Percentiles rank a stretch among this genome's conserved stretches.
These are phyloP conservation scores for Magnolia officinalis DNA, from an alignment of 164 flowering plant species.

Conservation along the genomic window DNA sequence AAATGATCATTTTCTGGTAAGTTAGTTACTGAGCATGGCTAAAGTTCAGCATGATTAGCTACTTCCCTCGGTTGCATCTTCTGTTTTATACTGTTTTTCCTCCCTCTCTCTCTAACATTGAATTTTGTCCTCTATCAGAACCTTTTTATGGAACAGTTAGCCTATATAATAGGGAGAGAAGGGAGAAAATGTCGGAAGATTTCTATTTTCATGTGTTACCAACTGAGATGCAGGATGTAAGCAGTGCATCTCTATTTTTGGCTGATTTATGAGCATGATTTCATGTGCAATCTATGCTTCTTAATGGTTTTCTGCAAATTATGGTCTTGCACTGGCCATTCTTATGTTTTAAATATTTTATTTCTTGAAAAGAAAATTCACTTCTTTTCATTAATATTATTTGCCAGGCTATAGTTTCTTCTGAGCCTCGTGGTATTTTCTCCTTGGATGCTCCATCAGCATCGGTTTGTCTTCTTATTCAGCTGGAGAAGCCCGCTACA, in stretches of 20 bases:
- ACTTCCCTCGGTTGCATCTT: background rate
- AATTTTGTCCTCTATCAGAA: conserved; percentile 35
- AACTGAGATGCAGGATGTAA: conserved; percentile 78
- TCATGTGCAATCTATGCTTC: background rate
- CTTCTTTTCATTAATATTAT: background rate
- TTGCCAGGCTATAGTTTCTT: conserved; percentile 47
- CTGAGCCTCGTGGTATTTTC: conserved; percentile 64
- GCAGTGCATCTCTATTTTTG: conserved; percentile 15
- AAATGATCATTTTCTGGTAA: conserved; percentile 1
- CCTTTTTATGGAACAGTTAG: conserved; percentile 95
- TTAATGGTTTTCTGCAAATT: background rate
- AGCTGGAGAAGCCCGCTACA: conserved; percentile 88
- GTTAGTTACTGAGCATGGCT: background rate
- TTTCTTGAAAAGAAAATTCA: background rate
- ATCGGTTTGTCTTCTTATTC: conserved; percentile 82
- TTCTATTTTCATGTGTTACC: conserved; percentile 68
- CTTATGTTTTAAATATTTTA: background rate
- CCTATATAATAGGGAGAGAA: conserved; percentile 86
- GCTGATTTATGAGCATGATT: background rate
- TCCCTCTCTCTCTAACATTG: background rate
- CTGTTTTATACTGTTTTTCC: background rate
- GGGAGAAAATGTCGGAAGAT: conserved; percentile 94
- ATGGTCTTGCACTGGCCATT: background rate
- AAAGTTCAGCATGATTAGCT: background rate
- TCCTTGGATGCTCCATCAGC: conserved; percentile 93